Conservation (phyloP, 345 rosid species). For the Eucalyptus tenuipes region DNA sequence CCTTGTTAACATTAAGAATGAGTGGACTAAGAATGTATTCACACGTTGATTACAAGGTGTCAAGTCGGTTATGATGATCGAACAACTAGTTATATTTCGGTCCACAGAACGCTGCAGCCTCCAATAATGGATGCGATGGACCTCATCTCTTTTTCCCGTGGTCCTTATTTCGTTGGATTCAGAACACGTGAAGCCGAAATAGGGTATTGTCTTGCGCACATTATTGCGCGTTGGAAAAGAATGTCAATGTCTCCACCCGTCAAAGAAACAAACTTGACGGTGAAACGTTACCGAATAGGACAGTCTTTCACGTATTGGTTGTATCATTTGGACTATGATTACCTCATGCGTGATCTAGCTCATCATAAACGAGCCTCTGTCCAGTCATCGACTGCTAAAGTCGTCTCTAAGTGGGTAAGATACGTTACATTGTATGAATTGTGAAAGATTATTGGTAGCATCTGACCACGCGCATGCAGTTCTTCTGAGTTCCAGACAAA, state of each 20-base stretch:
- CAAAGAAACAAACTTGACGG: background rate
- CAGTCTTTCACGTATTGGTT: background rate
- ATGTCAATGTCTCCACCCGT: background rate
- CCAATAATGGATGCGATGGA: background rate
- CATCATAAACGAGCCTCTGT: background rate
- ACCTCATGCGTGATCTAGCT: background rate
- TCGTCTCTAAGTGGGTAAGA: background rate
- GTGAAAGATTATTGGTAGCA: background rate
- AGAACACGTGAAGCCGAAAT: background rate
- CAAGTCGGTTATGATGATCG: background rate
- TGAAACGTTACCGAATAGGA: background rate
- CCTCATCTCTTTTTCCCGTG: background rate
- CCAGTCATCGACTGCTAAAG: background rate
- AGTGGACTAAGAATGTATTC: background rate
- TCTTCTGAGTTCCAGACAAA: background rate
- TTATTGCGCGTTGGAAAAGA: background rate
- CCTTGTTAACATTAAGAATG: background rate
- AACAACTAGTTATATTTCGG: background rate
- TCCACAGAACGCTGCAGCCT: background rate
- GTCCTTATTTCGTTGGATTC: background rate
- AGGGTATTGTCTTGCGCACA: background rate
- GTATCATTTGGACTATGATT: background rate
- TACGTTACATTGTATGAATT: background rate
- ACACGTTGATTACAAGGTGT: background rate
- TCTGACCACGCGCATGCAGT: background rate